Percentiles rank a stretch among this genome's conserved stretches.
phyloP scores from a whole-genome alignment of 805 yeast species.

The Saccharomycopsis capsularis region DNA sequence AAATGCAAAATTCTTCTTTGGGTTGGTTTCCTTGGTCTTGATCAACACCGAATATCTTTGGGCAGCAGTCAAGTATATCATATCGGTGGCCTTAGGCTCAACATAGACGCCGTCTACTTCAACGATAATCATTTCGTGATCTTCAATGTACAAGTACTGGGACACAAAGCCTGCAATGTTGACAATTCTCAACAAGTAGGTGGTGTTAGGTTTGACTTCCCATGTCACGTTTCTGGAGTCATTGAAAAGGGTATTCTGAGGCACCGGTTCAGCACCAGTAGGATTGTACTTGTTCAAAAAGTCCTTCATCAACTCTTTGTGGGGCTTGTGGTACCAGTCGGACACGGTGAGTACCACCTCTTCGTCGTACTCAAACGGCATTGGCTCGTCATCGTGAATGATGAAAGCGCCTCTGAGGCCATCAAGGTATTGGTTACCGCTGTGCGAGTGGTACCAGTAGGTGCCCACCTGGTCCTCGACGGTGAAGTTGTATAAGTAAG shows the following conservation, averaged over 20 bases:
- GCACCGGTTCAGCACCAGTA: conserved; percentile 80
- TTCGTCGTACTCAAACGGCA: conserved; percentile 56
- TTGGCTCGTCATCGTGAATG: conserved; percentile 38
- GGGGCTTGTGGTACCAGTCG: conserved; percentile 58
- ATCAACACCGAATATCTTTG: conserved; percentile 73
- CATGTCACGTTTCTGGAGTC: conserved; percentile 54
- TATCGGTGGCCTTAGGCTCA: conserved; percentile 47
- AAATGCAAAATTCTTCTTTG: conserved; percentile 47
- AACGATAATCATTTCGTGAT: conserved; percentile 61
- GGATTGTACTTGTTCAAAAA: conserved; percentile 67
- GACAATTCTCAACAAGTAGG: conserved; percentile 56
- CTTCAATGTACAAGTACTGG: conserved; percentile 62
- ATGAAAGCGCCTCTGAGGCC: conserved; percentile 67
- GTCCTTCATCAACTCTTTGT: conserved; percentile 37
- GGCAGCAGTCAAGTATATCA: conserved; percentile 65
- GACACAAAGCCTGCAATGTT: conserved; percentile 71
- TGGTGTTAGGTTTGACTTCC: conserved; percentile 49
- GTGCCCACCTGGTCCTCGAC: conserved; percentile 64
- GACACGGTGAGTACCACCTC: conserved; percentile 50
- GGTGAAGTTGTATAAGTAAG: conserved; percentile 63
- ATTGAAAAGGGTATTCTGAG: conserved; percentile 58
- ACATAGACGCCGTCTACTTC: conserved; percentile 71
- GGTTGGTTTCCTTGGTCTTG: conserved; percentile 39
- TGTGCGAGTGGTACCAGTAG: conserved; percentile 82
- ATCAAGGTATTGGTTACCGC: conserved; percentile 72